Conservation (phyloP, 805 yeast species). For the Huiozyma naganishii region DNA sequence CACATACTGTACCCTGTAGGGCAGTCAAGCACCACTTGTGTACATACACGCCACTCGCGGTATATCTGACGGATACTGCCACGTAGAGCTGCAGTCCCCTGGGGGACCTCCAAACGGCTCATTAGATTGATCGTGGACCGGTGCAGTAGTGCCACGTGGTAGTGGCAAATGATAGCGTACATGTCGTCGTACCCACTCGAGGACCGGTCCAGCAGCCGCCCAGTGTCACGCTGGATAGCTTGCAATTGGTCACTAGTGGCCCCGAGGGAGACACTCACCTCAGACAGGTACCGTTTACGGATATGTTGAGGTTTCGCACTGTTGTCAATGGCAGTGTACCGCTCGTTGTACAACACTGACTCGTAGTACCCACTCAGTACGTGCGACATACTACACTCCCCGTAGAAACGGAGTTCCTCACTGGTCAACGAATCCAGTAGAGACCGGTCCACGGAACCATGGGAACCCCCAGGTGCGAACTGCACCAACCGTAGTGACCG, state of each 20-base stretch:
- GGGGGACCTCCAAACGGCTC: conserved; percentile 7
- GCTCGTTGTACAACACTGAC: conserved; percentile 16
- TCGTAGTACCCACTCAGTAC: conserved; percentile 14
- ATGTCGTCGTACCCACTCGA: not conserved
- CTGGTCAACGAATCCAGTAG: conserved; percentile 9
- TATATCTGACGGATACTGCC: conserved; percentile 5
- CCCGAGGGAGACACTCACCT: conserved; percentile 12
- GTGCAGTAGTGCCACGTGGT: conserved; percentile 3
- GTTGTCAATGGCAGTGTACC: conserved; percentile 20
- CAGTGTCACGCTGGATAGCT: conserved; percentile 11
- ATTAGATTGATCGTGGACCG: conserved; percentile 10
- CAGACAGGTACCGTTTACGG: conserved; percentile 11
- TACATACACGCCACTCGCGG: conserved; percentile 8
- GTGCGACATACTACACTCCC: conserved; percentile 10
- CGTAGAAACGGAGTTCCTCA: conserved; percentile 11
- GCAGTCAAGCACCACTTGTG: conserved; percentile 6
- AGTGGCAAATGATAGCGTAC: conserved; percentile 6
- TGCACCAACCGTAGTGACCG: conserved; percentile 6
- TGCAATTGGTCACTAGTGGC: conserved; percentile 7
- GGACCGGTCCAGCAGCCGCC: conserved; percentile 11
- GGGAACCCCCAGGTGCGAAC: not conserved
- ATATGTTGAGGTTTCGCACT: conserved; percentile 14
- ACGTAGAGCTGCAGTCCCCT: conserved; percentile 4
- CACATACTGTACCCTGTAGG: conserved; percentile 12
- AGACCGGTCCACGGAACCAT: conserved; percentile 14